Base-by-base conservation (phyloP, 345 rosid species). In the Syzygium aqueum region DNA sequence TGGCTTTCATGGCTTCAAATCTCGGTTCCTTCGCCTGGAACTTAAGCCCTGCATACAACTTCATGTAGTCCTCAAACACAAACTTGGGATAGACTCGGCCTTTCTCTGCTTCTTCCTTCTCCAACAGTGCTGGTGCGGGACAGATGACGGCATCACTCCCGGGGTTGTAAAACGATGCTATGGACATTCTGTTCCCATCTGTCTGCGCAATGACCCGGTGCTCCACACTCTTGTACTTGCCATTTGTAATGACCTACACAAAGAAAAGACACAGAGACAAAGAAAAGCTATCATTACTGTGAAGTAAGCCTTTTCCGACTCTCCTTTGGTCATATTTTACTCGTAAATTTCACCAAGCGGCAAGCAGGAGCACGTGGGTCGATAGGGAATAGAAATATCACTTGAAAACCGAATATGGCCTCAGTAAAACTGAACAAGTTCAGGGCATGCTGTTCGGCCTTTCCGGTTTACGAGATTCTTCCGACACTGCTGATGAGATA, bases 121-220 rank as follows among this genome's bases (percentile, higher is more conserved):
- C 43, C 67, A 95, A 37, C 89, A 97, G 85, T 84, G 91, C 91
- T 11, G 98, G 96, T 0, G 98, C 98, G 14, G 99, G 99, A 30
- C 88, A 93, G 85, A 97, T 96, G 1, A 97, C 92, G 15, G 99
- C 97, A 77, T 95, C 97, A 4, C 95, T 93, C 28, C 99, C 98
- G 0, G 99, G 99, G 90, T 96, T 97, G 90, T 95, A 97, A 90
- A 97, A 97, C 10, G 99, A 96, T 63, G 99, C 98, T 12, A 97
- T 57, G 5, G 99, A 97, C 99, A 97, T 97, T 46, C 97, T 90
- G 25, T 92, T 87, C 3, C 99, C 99, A 5, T 93, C 89, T 3
- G 97, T 89, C 54, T 95, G 98, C 12, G 98, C 91, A 17, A 96
- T 83, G 88, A 97, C 99, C 87, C 99, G 88, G 84, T 97, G 99